These are phyloP conservation scores for Ogataea kodamae DNA, from an alignment of 805 yeast genomes.

Conservation along the genomic window DNA sequence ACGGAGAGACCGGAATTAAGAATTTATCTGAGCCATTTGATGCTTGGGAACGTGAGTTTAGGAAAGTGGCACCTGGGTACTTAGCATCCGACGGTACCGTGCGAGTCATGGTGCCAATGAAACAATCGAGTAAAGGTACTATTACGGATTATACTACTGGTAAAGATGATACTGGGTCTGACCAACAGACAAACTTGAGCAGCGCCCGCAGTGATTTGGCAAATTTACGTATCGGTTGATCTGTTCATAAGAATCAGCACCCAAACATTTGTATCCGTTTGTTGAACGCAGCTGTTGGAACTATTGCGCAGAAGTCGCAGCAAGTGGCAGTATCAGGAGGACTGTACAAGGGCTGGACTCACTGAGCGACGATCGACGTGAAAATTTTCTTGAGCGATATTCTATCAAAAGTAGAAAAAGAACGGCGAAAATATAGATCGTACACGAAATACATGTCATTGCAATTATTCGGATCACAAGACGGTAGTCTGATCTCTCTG, in stretches of 20 bases:
- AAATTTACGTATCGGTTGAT: conserved; percentile 7
- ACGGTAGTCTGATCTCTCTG: conserved; percentile 30
- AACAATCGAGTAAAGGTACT: neutral
- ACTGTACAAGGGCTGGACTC: neutral
- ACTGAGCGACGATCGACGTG: conserved; percentile 9
- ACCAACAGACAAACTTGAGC: conserved; percentile 1
- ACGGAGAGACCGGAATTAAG: conserved; percentile 5
- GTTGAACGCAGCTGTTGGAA: no score
- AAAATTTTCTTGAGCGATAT: conserved; percentile 7
- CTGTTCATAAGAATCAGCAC: no score
- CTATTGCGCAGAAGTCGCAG: no score
- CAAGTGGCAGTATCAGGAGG: no score
- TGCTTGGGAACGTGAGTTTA: conserved; percentile 24
- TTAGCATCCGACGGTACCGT: conserved; percentile 22
- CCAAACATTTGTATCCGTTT: no score
- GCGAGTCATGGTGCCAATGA: conserved; percentile 28
- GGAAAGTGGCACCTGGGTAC: conserved; percentile 29
- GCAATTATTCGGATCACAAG: conserved; percentile 33
- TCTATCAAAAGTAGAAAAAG: neutral
- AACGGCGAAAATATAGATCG: conserved; percentile 3
- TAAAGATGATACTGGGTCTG: neutral
- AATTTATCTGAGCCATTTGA: conserved; percentile 8
- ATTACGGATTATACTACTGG: no score
- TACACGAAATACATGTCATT: conserved; percentile 22
- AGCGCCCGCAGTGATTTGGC: conserved; percentile 5